These are phyloP conservation scores for Herpotrichia juniperi DNA, from an alignment of 2,329 filamentous ascomycete genomes.

Conservation along the genomic window DNA sequence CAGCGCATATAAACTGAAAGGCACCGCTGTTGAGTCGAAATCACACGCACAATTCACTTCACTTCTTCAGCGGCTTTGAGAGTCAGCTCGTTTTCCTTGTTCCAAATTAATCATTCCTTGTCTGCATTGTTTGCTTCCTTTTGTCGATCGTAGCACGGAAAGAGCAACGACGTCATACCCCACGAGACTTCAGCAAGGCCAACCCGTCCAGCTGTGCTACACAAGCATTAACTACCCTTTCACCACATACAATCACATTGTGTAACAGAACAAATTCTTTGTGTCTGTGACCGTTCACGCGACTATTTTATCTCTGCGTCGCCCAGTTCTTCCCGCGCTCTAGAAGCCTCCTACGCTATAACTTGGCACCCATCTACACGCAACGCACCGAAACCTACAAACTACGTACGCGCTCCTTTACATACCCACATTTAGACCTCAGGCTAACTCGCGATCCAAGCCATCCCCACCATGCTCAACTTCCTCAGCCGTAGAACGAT, in stretches of 20 bases:
- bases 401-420: constrained; percentile 10
- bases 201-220: constrained; percentile 17
- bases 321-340: not conserved
- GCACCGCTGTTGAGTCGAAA: constrained; percentile 6
- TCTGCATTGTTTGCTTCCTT: constrained; percentile 16
- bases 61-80: constrained; percentile 18
- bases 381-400: not conserved
- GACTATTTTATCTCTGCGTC: constrained; percentile 5
- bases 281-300: not conserved
- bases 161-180: constrained; percentile 24
- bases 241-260: constrained; percentile 7
- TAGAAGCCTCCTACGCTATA: not conserved
- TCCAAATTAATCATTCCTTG: constrained; percentile 5
- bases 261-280: constrained; percentile 5
- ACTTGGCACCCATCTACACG: not conserved
- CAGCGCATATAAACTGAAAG: constrained; percentile 4
- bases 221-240: not conserved
- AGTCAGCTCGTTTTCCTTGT: constrained; percentile 14
- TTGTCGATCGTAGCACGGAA: constrained; percentile 34
- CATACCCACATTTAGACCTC: not conserved
- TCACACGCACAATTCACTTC: constrained; percentile 7
- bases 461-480: constrained; percentile 31
- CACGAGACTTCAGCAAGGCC: constrained; percentile 17
- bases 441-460: constrained; percentile 3
- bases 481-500: constrained; percentile 37